These are phyloP conservation scores for Solanum virginianum DNA, from an alignment of 257 asterid genomes.

Conservation along the genomic window DNA sequence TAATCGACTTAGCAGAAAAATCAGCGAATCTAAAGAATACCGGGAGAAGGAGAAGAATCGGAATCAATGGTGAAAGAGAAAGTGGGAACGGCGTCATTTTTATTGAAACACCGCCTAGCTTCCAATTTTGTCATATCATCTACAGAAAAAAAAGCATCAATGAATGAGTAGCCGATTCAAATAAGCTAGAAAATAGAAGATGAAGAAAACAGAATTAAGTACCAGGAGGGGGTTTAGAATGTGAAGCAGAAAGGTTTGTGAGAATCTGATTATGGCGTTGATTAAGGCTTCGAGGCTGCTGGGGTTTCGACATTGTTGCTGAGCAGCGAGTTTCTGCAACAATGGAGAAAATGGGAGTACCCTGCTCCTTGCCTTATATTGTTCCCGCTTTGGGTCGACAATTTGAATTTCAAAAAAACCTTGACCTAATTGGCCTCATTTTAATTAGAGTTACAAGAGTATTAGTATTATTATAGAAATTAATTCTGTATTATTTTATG, in stretches of 20 bases:
- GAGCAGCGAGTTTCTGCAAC: not conserved
- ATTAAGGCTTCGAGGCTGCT: slow-evolving; percentile 59
- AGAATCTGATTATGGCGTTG: slow-evolving; percentile 60
- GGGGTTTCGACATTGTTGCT: slow-evolving; percentile 31
- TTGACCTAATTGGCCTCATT: not conserved
- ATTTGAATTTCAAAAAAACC: not conserved
- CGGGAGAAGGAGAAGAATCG: slow-evolving; percentile 16
- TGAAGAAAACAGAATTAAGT: slow-evolving; percentile 5
- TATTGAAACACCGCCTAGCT: slow-evolving; percentile 12
- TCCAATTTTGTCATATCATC: slow-evolving; percentile 10
- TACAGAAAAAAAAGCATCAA: not conserved
- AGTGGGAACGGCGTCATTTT: slow-evolving; percentile 21
- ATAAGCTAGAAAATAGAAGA: not conserved
- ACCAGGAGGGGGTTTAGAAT: slow-evolving; percentile 17
- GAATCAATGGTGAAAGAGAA: slow-evolving; percentile 23
- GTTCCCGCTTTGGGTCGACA: not conserved
- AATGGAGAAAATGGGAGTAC: not conserved
- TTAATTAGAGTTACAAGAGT: not conserved
- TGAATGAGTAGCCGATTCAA: not conserved
- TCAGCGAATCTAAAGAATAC: not conserved
- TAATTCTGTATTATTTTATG: too few relatives aligned
- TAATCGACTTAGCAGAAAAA: not conserved
- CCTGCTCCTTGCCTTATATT: not conserved
- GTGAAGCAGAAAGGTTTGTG: slow-evolving; percentile 44
- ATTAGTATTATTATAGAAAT: not conserved